Conservation (phyloP, 1,284 basidiomycete species). For the Bjerkandera adusta region DNA sequence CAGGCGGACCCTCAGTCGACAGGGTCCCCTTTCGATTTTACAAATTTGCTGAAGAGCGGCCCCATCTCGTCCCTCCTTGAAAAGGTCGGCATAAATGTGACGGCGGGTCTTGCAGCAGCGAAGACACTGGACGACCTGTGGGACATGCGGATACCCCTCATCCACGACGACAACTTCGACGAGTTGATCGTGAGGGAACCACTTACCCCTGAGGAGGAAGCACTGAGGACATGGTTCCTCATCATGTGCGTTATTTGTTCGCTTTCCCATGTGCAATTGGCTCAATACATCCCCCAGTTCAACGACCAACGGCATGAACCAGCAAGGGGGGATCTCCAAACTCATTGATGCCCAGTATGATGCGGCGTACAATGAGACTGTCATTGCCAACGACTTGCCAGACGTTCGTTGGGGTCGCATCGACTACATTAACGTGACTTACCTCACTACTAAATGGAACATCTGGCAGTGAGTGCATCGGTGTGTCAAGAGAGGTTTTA, state of each 20-base stretch:
- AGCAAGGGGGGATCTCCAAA: conserved; percentile 57
- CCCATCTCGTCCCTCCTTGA: conserved; percentile 54
- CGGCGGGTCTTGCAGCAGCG: conserved; percentile 49
- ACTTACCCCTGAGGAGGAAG: conserved; percentile 56
- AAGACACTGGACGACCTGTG: conserved; percentile 43
- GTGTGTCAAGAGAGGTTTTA: conserved; percentile 1
- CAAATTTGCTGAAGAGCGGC: conserved; percentile 44
- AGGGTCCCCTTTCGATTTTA: conserved; percentile 38
- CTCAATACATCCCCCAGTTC: conserved; percentile 42
- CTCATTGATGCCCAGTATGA: conserved; percentile 71
- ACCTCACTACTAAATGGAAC: conserved; percentile 75
- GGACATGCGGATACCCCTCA: conserved; percentile 69
- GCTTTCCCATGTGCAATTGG: neutral
- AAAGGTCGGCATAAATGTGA: conserved; percentile 65
- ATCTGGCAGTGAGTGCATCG: conserved; percentile 65
- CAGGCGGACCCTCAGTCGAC: conserved; percentile 16
- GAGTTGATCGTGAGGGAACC: conserved; percentile 67
- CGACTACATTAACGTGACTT: conserved; percentile 79
- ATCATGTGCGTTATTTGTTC: conserved; percentile 52
- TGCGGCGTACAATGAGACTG: conserved; percentile 59
- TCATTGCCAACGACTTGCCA: conserved; percentile 59
- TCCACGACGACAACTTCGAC: conserved; percentile 73
- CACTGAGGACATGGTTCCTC: conserved; percentile 67
- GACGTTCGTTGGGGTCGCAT: conserved; percentile 76
- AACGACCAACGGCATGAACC: conserved; percentile 49